Base-by-base conservation (phyloP, 2,329 filamentous ascomycete genomes). In the Pestalotiopsis fici region DNA sequence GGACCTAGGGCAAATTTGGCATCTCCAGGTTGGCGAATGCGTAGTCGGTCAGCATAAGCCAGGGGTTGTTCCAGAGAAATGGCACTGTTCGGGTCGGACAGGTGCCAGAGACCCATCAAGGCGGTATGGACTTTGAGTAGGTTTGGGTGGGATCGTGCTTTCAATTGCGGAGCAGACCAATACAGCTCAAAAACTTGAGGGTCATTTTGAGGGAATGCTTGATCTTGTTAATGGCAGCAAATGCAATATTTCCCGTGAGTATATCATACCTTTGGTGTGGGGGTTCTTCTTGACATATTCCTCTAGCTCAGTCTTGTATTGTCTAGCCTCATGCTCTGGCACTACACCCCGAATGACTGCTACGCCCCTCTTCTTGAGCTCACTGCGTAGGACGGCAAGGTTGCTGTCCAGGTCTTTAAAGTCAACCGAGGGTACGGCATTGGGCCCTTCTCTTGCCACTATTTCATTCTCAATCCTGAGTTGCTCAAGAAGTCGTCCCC, bases 121-220 rank as follows among this genome's bases (percentile, higher is more conserved):
- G 87, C 86, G 7, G 80, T 80, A 71, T 94, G 91, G 0, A 88
- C 83, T 25, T 79, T 76, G 23, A 94, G 79, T 69, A 94, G 78
- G 68, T 89, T 88, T 0, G 89, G 86, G 74, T 94, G 90, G 0
- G 85, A 80, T n/a, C 92, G 86, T 3, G 91, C 91, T 70, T 86
- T 85, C 56, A 92, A 81, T 75, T 95, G 92, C 1, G 90, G 82
- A 1, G 84, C 83, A 0, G 90, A 91, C 91, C 91, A 94, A 79
- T 94, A 94, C 1, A 94, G 81, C 76, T 94, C 92, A 73, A 88
- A 93, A 5, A 94, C 91, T 57, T 92, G 89, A 0, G 91, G 91
- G 55, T 90, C 84, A 59, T 90, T 81, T 0, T 85, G 78, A 0
- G 91, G 92, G 69, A 93, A 94, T 2, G 88, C 91, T 86, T 50